A percentile compares a stretch with the other conserved stretches of the same genome.
phyloP scores from a whole-genome alignment of 2,329 filamentous ascomycete genomes.

The Diplocarpon mali region DNA sequence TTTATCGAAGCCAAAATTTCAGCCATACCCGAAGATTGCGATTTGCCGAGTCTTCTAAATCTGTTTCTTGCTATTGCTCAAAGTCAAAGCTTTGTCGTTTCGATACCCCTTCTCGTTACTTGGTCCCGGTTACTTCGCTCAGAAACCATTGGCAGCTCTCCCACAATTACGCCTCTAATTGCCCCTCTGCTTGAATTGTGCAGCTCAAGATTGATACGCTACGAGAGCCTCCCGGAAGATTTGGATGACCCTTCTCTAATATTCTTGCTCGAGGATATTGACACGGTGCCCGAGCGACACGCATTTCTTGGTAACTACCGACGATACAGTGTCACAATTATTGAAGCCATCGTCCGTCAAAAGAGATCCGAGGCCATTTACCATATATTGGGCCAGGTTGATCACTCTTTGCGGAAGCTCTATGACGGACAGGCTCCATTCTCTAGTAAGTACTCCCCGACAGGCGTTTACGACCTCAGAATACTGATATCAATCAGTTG shows the following conservation, averaged over 20 bases:
- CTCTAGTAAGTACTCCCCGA: slow-evolving; percentile 38
- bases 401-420: slow-evolving; percentile 61
- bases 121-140: slow-evolving; percentile 78
- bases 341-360: slow-evolving; percentile 75
- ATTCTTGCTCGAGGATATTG: slow-evolving; percentile 86
- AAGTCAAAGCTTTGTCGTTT: slow-evolving; percentile 80
- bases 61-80: slow-evolving; percentile 71
- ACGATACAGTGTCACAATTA: slow-evolving; percentile 76
- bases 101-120: slow-evolving; percentile 81
- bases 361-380: slow-evolving; percentile 76
- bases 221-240: slow-evolving; percentile 76
- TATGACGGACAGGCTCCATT: slow-evolving; percentile 62
- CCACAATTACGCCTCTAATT: slow-evolving; percentile 49
- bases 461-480: neutral
- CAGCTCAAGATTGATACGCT: slow-evolving; percentile 72
- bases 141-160: slow-evolving; percentile 55
- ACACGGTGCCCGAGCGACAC: slow-evolving; percentile 86
- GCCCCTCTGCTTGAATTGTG: slow-evolving; percentile 72
- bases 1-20: slow-evolving; percentile 71
- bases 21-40: slow-evolving; percentile 50
- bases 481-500: slow-evolving; percentile 29
- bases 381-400: slow-evolving; percentile 74
- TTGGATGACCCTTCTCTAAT: slow-evolving; percentile 67
- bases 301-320: slow-evolving; percentile 94
- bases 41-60: slow-evolving; percentile 65